phyloP scores from a whole-genome alignment of 1,284 basidiomycete species.

The Cutaneotrichosporon sp. region DNA sequence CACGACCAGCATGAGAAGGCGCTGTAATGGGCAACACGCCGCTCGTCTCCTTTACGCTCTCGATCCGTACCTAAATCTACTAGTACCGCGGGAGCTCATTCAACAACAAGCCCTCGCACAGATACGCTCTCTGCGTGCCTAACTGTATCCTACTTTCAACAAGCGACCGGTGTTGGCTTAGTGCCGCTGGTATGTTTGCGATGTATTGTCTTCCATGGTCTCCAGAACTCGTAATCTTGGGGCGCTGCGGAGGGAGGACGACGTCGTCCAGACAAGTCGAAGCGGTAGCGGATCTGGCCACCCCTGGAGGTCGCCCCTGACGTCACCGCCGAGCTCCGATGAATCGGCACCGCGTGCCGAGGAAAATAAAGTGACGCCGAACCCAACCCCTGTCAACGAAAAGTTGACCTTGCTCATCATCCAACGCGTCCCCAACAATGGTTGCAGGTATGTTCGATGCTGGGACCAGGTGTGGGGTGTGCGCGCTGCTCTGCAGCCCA shows the following conservation, averaged over 20 bases:
- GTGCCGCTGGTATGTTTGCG: neutral
- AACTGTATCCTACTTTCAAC: neutral
- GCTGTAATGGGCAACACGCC: neutral
- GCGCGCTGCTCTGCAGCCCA: no score
- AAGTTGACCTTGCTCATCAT: neutral
- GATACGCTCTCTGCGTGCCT: neutral
- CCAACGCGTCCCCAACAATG: neutral
- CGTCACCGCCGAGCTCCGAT: neutral
- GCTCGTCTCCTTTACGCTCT: neutral
- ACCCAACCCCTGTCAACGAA: neutral
- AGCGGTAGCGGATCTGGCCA: no score
- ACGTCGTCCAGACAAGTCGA: no score
- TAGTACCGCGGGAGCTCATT: neutral
- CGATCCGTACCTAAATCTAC: neutral
- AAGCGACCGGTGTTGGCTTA: neutral
- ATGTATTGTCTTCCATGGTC: neutral
- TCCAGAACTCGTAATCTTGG: neutral
- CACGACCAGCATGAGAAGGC: neutral
- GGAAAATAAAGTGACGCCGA: neutral
- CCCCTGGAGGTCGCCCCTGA: neutral
- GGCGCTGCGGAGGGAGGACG: neutral
- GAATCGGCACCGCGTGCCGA: neutral
- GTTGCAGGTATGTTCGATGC: neutral
- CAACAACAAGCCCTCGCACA: neutral
- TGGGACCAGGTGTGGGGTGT: neutral